Conservation (phyloP, 2,329 filamentous ascomycete genomes). For the Sporothrix globosa region DNA sequence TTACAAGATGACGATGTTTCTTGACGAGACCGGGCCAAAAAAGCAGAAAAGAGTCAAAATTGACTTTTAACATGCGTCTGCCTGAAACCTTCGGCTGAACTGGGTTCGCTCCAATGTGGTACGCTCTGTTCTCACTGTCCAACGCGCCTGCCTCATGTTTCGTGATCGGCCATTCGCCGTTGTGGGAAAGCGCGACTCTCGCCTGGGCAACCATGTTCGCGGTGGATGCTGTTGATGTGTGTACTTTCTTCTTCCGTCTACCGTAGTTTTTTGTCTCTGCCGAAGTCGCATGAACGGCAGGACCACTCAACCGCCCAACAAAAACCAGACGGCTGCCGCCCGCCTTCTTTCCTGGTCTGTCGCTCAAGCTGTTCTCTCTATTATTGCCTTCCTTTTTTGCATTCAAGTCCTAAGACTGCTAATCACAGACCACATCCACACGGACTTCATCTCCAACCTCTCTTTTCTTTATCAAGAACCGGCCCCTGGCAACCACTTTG, state of each 20-base stretch:
- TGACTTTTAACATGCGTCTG: slow-evolving; percentile 3
- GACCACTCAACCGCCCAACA: slow-evolving; percentile 16
- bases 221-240: background rate
- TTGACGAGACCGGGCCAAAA: background rate
- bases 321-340: slow-evolving; percentile 6
- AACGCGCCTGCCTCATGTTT: slow-evolving; percentile 17
- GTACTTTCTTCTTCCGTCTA: background rate
- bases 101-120: background rate
- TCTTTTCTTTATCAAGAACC: slow-evolving; percentile 14
- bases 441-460: slow-evolving; percentile 17
- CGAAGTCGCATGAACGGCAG: slow-evolving; percentile 7
- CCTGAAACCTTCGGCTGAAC: slow-evolving; percentile 11
- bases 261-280: slow-evolving; percentile 4
- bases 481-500: slow-evolving; percentile 7
- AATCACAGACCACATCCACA: background rate
- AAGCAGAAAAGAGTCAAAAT: background rate
- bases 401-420: background rate
- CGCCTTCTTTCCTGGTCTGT: background rate
- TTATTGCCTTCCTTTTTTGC: background rate
- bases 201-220: background rate
- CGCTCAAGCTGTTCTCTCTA: background rate
- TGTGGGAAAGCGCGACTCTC: background rate
- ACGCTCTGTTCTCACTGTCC: slow-evolving; percentile 13
- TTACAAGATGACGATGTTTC: background rate
- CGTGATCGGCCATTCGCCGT: slow-evolving; percentile 17